These are phyloP conservation scores for Diplosphaera chodatii DNA, from an alignment of 139 green algal species.

Conservation along the genomic window DNA sequence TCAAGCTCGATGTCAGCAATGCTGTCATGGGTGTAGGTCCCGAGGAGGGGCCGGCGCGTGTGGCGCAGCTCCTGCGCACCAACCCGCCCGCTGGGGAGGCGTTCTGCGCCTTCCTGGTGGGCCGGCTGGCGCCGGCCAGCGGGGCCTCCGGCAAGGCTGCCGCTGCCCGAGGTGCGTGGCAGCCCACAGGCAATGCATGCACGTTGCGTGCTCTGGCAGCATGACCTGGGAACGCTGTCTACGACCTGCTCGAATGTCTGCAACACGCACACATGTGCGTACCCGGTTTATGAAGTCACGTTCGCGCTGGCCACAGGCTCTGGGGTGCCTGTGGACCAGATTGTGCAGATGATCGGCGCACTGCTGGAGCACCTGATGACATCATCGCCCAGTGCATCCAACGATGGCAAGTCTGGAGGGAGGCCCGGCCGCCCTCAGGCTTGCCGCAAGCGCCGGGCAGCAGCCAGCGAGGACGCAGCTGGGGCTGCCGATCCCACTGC, in stretches of 20 bases:
- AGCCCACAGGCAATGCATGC: too few species aligned
- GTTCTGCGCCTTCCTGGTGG: conserved; percentile 51
- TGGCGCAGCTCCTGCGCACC: conserved; percentile 54
- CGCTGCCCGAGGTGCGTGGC: background rate
- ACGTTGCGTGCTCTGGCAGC: too few species aligned
- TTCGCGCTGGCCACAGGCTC: background rate
- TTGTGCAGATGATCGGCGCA: conserved; percentile 26
- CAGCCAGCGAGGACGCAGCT: background rate
- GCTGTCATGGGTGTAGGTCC: too few species aligned
- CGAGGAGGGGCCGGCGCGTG: conserved; percentile 32
- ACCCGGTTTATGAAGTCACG: too few species aligned
- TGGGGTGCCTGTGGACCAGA: conserved; percentile 38
- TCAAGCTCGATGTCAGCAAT: too few species aligned
- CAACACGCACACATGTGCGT: too few species aligned
- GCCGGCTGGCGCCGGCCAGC: conserved; percentile 4
- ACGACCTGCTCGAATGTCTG: too few species aligned
- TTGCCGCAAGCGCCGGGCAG: conserved; percentile 24
- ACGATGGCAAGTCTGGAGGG: background rate
- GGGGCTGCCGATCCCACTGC: background rate
- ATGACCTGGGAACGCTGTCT: too few species aligned
- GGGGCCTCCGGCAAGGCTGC: background rate
- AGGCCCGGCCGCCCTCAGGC: background rate
- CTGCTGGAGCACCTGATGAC: conserved; percentile 46
- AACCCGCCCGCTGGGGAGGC: conserved; percentile 43
- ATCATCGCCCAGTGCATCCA: background rate